Base-by-base conservation (phyloP, 768 basidiomycete genomes). In the Sporobolomyces pararoseus region DNA sequence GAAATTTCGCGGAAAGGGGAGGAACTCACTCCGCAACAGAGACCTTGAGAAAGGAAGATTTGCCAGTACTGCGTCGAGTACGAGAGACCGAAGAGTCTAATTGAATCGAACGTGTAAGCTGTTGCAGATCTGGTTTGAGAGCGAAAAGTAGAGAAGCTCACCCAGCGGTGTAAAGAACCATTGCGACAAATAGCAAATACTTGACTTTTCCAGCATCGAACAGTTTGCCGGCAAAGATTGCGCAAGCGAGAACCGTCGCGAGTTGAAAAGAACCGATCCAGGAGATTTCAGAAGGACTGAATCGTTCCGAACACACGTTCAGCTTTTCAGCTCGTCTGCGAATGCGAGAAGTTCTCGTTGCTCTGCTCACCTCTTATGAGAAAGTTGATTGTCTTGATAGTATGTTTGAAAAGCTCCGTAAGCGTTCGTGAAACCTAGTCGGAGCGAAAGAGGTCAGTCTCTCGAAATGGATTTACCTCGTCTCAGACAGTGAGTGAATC, bases 1-100 rank as follows among this genome's bases (percentile, higher is more conserved):
- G n/a, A n/a, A n/a, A n/a, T n/a, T n/a, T n/a, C n/a, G n/a, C n/a
- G n/a, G n/a, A n/a, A n/a, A n/a, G n/a, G n/a, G n/a, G n/a, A n/a
- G 23, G 23, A 9, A 35, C 59, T 47, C 19, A 61, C 59, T 7
- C 85, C 85, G 25, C 81, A 77, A 0, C 79, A 82, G 31, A 86
- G 68, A 1, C 85, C 86, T 72, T 85, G 84, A 1, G 81, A 78
- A 23, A 86, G 80, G 71, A 86, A 84, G 50, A 86, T 79, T 83
- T 85, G 67, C 27, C 53, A 69, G 70, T 76, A 76, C 49, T 63
- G 14, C 9, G 63, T 63, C 4, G 71, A 65, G n/a, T 60, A 47
- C 1, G 75, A 68, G 7, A 73, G 42, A n/a, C 71, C 58, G 29
- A 75, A 73, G 10, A 75, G 37, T 17, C 69, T 70, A 23, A 7